Base-by-base conservation (phyloP, 1,139 yeast genomes). In the Protomyces inundatus region DNA sequence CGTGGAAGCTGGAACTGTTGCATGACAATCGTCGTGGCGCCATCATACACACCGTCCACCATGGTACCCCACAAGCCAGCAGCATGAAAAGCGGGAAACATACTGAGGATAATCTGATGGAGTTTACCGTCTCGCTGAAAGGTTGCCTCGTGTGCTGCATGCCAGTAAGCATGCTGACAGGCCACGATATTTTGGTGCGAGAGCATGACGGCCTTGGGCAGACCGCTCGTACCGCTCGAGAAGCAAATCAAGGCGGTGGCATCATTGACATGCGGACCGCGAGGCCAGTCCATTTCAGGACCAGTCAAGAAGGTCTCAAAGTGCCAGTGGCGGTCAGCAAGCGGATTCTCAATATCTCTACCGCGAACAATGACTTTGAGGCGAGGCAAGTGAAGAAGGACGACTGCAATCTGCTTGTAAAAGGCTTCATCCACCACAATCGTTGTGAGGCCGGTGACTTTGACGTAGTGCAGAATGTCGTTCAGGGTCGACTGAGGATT, bases 161-260 rank as follows among this genome's bases (percentile, higher is more conserved):
- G 23, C 6, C 37, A 39, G 34, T 54, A 42, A 5, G 14, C 45
- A 16, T 55, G 53, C n/a, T n/a, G 37, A 5, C 63, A 64, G 45
- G 69, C 68, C 32, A 66, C 65, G 54, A 71, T 55, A 60, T 70
- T 71, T 51, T 51, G 71, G 62, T 85, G 87, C 4, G 82, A 76
- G 69, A 84, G 75, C 52, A 80, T 80, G 12, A 84, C 88, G 54
- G 88, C 89, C 71, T 85, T 45, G n/a, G 59, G 52, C 32, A 57
- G 34, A 23, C 91, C 91, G 2, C 90, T 84, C 12, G 93, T 86
- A 37, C 93, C 93, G 2, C 90, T 84, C 3, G 46, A 36, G 50
- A 54, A 54, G 48, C 57, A 54, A 6, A 37, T 40, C 9, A 54
- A 7, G 6, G 57, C 57, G 7, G 48, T 36, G 23, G 50, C 9